Evolutionary conservation across 129 eudicot genomes (phyloP).

Genomic region (Helichrysum umbraculigerum): DNA sequence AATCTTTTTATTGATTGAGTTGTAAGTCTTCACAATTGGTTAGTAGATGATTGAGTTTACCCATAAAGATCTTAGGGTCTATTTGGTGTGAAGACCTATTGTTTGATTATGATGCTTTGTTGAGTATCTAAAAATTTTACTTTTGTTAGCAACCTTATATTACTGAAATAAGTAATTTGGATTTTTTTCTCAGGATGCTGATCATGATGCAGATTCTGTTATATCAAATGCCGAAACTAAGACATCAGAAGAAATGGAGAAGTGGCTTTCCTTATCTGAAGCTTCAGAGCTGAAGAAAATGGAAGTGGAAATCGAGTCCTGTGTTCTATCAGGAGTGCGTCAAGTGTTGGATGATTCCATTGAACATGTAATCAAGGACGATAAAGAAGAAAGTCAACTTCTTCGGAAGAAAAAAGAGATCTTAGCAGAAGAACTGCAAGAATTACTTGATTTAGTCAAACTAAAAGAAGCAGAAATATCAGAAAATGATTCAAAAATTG

Average conservation of each 20-base stretch:
- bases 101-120: neutral
- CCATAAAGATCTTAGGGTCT: neutral
- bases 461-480: conserved; percentile 74
- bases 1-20: neutral
- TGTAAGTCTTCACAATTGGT: neutral
- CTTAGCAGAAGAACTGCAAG: conserved; percentile 58
- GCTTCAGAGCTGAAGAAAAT: conserved; percentile 58
- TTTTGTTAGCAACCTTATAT: conserved; percentile 14
- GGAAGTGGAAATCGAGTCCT: conserved; percentile 58
- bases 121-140: neutral
- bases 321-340: conserved; percentile 52
- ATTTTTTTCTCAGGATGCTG: conserved; percentile 58
- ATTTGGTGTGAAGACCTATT: neutral
- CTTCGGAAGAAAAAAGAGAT: conserved; percentile 48
- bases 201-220: conserved; percentile 53
- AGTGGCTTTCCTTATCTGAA: conserved; percentile 54
- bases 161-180: conserved; percentile 9
- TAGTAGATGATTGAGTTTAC: neutral
- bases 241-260: conserved; percentile 55
- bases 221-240: conserved; percentile 47
- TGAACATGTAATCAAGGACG: conserved; percentile 53
- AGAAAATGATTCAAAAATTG: conserved; percentile 58
- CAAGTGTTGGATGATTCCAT: conserved; percentile 48
- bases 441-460: conserved; percentile 66
- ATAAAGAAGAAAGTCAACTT: conserved; percentile 53